Evolutionary conservation across 2,329 filamentous ascomycete genomes (phyloP), one percentile per base, ranked within the genome.

Genomic region (Dactylonectria macrodidyma): DNA sequence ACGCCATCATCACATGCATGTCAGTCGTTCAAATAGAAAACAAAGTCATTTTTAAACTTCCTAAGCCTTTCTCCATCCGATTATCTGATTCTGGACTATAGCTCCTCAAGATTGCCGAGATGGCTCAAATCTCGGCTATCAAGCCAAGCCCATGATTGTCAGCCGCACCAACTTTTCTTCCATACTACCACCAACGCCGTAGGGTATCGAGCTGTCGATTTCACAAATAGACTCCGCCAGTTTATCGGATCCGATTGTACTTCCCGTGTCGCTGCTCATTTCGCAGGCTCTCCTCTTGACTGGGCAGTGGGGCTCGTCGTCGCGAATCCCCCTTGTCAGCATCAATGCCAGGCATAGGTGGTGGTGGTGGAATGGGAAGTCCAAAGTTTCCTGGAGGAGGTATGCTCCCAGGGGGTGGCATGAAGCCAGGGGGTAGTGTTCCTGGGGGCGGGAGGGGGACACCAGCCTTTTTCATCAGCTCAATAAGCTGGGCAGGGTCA

Each of bases 281-380:
- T 73, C 91, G 89, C 73, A 97, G 81, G 73, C 93, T 95, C 78
- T 96, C 94, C 77, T 93, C 90, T 81, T 97, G 94, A 78, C 93
- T 95, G 0, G 94, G 94, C 50, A 97, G 81, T 9, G 93, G 94
- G 6, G 88, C 93, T 68, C 92, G 86, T 19, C 90, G 82, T 5
- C 81, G 78, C 38, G 75, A 80, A 24, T 75, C 78, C 12, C 79
- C 81, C 52, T 74, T 72, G 11, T 80, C 77, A 59, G 66, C 78
- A 5, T 77, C 74, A 46, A 69, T 71, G 19, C 80, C 78, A 22
- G 83, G 80, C 70, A 84, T 78, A 62, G 73, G 83, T 70, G 76
- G 84, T 65, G 78, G 84, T 33, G 78, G 84, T 33, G 81, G 80
- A 54, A 80, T 76, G 1, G 78, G 79, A 54, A 81, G 71, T 7